Evolutionary conservation across 345 rosid species (phyloP), one percentile per base, ranked within the genome.

Genomic region (Heritiera littoralis): DNA sequence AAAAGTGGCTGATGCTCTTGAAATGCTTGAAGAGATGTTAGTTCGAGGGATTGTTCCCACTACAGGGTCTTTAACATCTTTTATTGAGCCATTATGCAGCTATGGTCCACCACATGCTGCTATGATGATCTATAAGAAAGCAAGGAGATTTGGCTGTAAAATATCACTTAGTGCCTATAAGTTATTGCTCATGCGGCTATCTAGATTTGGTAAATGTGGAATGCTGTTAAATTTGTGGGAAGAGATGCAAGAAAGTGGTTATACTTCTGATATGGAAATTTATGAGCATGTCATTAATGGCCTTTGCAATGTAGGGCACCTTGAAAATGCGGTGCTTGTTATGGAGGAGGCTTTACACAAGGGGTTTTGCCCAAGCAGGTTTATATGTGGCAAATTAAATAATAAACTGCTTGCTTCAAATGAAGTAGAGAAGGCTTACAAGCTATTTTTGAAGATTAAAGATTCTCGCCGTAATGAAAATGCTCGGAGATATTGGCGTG

Each of bases 71-170:
- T 35, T 92, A 41, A 93, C 97, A 71, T 83, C 91, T 43, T 90
- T 90, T 70, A 83, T 95, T 46, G 81, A 90, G 77, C 92, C 90
- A 23, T 83, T 95, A 46, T 93, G 99, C 66, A 77, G 91, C 81
- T 91, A 86, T 66, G 99, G 99, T 82, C 98, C 99, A 43, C 99
- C 99, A 28, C 85, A 92, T 68, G 97, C 96, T 77, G 98, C 99
- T 7, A 81, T 92, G 91, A 81, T 79, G 82, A 83, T 95, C 46
- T 93, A 92, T 84, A 86, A 88, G 85, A 93, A 88, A 80, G 90
- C 94, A 46, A 88, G 91, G 79, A 92, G 88, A 81, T 89, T 79
- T 2, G 96, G 98, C 15, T 92, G 97, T 83, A 82, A 45, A 61
- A 65, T 93, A 82, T 95, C 99, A 28, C 68, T 84, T 4, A 88